These are phyloP conservation scores for Tephrocybe sp. DNA, from an alignment of 768 basidiomycete genomes.

Conservation along the genomic window DNA sequence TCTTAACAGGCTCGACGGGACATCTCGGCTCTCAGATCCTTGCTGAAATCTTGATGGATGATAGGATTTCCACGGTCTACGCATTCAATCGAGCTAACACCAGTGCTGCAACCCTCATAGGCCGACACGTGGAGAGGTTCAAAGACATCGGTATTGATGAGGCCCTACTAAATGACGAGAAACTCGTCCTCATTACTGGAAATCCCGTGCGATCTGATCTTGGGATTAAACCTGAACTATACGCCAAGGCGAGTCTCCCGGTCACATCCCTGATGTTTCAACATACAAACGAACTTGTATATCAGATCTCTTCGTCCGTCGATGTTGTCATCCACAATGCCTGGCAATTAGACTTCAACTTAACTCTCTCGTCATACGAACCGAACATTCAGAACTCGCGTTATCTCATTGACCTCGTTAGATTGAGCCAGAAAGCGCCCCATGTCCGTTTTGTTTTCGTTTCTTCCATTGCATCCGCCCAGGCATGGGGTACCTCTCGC, in stretches of 20 bases:
- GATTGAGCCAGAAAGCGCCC: background rate
- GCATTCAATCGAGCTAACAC: constrained; percentile 6
- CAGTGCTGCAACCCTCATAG: background rate
- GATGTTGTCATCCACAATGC: constrained; percentile 5
- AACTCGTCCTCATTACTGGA: background rate
- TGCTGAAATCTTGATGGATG: background rate
- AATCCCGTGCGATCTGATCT: background rate
- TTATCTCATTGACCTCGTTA: background rate
- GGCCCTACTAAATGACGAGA: background rate
- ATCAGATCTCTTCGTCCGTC: background rate
- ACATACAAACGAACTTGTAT: background rate
- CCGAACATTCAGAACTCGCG: background rate
- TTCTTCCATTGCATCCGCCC: constrained; percentile 2
- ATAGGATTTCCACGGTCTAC: background rate
- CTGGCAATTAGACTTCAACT: constrained; percentile 3
- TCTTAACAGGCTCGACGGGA: constrained; percentile 1
- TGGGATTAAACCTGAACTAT: background rate
- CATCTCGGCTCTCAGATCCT: constrained; percentile 4
- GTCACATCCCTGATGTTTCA: background rate
- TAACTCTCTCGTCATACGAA: background rate
- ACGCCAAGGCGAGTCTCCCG: background rate
- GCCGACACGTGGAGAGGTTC: background rate
- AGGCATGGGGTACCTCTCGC: background rate
- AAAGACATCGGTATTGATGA: background rate
- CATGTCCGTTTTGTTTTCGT: constrained; percentile 1